These are phyloP conservation scores for Hydrangea macrophylla DNA, from an alignment of 148 eudicot genomes.

Conservation along the genomic window DNA sequence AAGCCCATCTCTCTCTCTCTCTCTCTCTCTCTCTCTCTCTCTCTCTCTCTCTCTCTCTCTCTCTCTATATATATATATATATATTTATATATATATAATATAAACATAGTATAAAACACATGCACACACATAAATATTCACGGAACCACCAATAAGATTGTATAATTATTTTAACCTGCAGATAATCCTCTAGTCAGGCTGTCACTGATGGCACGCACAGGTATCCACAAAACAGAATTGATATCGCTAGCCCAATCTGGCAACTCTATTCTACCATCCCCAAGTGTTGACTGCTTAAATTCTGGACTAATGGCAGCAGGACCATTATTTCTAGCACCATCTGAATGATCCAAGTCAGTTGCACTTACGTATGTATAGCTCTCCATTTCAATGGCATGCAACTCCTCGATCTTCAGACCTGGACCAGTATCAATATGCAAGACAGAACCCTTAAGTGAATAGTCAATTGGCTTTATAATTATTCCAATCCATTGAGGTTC, in stretches of 20 bases:
- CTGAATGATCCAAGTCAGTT: conserved; percentile 24
- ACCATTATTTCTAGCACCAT: conserved; percentile 21
- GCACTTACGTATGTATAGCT: conserved; percentile 33
- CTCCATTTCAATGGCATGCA: conserved; percentile 76
- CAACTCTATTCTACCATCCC: conserved; percentile 61
- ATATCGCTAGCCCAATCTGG: conserved; percentile 89
- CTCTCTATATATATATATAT: no score
- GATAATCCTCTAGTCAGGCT: conserved; percentile 67
- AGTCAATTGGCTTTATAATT: conserved; percentile 79
- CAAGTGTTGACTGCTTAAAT: conserved; percentile 48
- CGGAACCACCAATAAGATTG: conserved; percentile 9
- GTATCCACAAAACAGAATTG: conserved; percentile 85
- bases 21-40: no score
- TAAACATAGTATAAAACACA: not conserved
- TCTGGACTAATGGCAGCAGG: conserved; percentile 34
- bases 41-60: no score
- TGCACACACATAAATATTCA: not conserved
- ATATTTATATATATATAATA: no score
- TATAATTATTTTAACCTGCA: conserved; percentile 30
- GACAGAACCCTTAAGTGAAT: conserved; percentile 83
- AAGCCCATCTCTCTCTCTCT: no score
- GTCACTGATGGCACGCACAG: conserved; percentile 77
- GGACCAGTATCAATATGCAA: conserved; percentile 92
- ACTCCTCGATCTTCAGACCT: conserved; percentile 68
- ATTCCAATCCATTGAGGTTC: conserved; percentile 97